These are phyloP conservation scores for Fusarium sp. DNA, from an alignment of 2,329 filamentous ascomycete genomes.

Conservation along the genomic window DNA sequence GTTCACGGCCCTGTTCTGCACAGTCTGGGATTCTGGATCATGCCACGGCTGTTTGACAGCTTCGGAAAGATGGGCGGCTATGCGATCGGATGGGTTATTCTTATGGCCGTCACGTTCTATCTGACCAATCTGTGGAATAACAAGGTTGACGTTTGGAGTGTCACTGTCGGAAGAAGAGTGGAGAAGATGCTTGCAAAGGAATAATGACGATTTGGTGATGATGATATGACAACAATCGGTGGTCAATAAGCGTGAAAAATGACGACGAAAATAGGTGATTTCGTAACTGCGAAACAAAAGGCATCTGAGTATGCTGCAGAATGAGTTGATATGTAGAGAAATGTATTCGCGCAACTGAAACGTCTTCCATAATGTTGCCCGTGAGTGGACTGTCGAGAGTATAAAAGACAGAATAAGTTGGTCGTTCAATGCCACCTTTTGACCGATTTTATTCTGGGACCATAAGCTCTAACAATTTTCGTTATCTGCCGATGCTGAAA, in stretches of 20 bases:
- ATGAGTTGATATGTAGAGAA: neutral
- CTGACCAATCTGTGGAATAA: slow-evolving; percentile 51
- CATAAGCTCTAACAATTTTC: neutral
- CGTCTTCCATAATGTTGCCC: neutral
- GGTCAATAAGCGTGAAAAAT: neutral
- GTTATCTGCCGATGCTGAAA: neutral
- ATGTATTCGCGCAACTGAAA: neutral
- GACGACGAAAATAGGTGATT: neutral
- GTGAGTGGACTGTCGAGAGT: no score
- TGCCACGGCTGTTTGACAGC: slow-evolving; percentile 54
- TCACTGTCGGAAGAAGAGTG: slow-evolving; percentile 51
- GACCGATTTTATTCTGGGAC: neutral
- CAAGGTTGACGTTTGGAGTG: slow-evolving; percentile 53
- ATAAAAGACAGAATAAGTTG: neutral
- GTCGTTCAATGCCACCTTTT: no score
- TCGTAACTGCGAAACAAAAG: neutral
- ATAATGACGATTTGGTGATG: neutral
- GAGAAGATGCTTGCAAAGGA: slow-evolving; percentile 43
- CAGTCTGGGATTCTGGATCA: slow-evolving; percentile 69
- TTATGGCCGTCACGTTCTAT: slow-evolving; percentile 50
- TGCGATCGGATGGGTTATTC: slow-evolving; percentile 48
- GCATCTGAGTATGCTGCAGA: neutral
- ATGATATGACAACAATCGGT: neutral
- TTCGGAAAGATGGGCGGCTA: slow-evolving; percentile 48
- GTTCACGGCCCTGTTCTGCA: slow-evolving; percentile 67